Evolutionary conservation across 768 basidiomycete species (phyloP).

Genomic region (Porpolomopsis calyptriformis): DNA sequence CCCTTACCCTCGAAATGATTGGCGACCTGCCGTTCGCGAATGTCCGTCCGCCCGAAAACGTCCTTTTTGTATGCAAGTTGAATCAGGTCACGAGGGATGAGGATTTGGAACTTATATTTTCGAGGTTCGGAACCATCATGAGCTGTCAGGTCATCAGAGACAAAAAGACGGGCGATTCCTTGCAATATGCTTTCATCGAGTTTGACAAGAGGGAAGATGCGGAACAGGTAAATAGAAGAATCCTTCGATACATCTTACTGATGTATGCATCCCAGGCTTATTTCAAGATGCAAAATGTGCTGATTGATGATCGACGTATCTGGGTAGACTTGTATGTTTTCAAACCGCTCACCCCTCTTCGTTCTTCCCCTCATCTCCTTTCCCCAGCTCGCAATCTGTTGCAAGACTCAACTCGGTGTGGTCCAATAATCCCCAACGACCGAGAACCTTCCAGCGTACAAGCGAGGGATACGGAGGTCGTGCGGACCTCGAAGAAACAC

Average conservation of each 20-base stretch:
- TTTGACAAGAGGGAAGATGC: constrained; percentile 91
- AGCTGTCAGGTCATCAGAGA: constrained; percentile 97
- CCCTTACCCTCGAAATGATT: constrained; percentile 97
- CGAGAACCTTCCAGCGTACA: constrained; percentile 19
- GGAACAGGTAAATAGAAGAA: constrained; percentile 58
- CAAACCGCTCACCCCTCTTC: constrained; percentile 4
- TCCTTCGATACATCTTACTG: constrained; percentile 2
- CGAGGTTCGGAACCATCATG: constrained; percentile 89
- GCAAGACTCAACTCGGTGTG: constrained; percentile 72
- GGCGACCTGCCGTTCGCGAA: constrained; percentile 98
- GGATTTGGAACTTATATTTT: constrained; percentile 95
- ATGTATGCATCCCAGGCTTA: constrained; percentile 52
- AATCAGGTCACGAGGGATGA: constrained; percentile 94
- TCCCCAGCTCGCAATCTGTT: constrained; percentile 81
- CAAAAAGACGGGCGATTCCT: constrained; percentile 88
- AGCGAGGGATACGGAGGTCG: constrained; percentile 55
- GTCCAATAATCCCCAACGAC: constrained; percentile 62
- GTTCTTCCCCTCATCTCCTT: constrained; percentile 11
- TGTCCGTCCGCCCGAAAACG: constrained; percentile 95
- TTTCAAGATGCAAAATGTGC: constrained; percentile 99
- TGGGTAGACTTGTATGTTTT: constrained; percentile 97
- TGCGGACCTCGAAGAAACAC: constrained; percentile 63
- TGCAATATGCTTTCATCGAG: constrained; percentile 98
- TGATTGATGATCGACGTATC: constrained; percentile 94
- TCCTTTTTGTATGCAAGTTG: constrained; percentile 96